Conservation (phyloP, 441 rosid genomes). For the Arabidopsis lyrata region DNA sequence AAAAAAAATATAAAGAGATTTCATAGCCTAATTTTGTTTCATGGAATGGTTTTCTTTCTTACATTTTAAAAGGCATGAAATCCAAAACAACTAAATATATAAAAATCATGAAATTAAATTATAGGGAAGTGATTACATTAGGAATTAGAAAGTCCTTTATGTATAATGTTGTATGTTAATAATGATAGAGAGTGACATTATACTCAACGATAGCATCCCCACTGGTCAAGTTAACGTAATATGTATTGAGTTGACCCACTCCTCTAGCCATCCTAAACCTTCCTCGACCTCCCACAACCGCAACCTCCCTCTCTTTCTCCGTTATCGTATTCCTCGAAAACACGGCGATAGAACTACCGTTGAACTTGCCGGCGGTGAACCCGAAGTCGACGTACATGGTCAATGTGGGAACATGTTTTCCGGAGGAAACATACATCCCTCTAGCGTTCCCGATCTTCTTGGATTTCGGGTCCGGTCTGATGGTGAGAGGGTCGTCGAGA, state of each 20-base stretch:
- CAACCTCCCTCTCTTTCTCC: conserved; percentile 57
- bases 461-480: conserved; percentile 35
- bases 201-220: conserved; percentile 60
- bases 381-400: conserved; percentile 42
- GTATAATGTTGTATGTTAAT: conserved; percentile 8
- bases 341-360: conserved; percentile 36
- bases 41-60: no score
- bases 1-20: no score
- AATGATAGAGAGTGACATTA: conserved; percentile 54
- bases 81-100: not conserved
- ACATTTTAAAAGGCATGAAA: not conserved
- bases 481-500: conserved; percentile 39
- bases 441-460: conserved; percentile 38
- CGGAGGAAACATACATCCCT: conserved; percentile 43
- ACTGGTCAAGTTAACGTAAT: conserved; percentile 35
- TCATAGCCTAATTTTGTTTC: no score
- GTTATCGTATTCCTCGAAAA: conserved; percentile 48
- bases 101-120: not conserved
- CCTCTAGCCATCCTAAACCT: conserved; percentile 58
- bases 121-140: not conserved
- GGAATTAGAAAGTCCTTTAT: not conserved
- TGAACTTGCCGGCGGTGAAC: conserved; percentile 37
- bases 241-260: conserved; percentile 51
- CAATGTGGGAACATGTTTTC: conserved; percentile 30
- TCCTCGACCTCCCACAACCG: conserved; percentile 66